These are phyloP conservation scores for Lagenidium sp. DNA, from an alignment of 352 stramenopile species.

Conservation along the genomic window DNA sequence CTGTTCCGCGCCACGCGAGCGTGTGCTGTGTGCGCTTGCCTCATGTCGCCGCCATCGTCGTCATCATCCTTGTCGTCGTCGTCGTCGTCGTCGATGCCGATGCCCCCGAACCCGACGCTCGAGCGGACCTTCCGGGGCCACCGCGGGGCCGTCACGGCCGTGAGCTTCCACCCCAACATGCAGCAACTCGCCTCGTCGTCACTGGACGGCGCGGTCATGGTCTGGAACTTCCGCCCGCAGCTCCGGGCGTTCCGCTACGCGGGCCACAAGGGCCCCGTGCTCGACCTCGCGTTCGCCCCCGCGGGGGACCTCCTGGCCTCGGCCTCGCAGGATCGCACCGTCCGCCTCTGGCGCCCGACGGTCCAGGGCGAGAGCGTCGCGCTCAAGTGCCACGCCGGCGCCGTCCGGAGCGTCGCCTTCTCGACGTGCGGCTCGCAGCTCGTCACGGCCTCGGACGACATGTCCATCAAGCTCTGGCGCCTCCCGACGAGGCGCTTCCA, in stretches of 20 bases:
- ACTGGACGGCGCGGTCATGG: slow-evolving; percentile 77
- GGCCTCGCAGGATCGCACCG: slow-evolving; percentile 85
- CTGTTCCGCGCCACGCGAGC: not conserved
- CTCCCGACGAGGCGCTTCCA: slow-evolving; percentile 79
- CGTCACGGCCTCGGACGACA: slow-evolving; percentile 89
- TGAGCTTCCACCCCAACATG: slow-evolving; percentile 80
- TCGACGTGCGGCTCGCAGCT: slow-evolving; percentile 65
- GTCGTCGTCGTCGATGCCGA: not conserved
- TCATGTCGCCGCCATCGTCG: not conserved
- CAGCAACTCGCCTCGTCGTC: slow-evolving; percentile 82
- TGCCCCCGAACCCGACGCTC: slow-evolving; percentile 47
- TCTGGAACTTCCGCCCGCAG: slow-evolving; percentile 89
- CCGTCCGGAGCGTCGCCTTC: slow-evolving; percentile 80
- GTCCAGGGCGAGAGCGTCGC: slow-evolving; percentile 58
- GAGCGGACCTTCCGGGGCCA: slow-evolving; percentile 86
- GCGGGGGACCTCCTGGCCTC: slow-evolving; percentile 78
- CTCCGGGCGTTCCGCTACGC: slow-evolving; percentile 72
- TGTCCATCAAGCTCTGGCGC: slow-evolving; percentile 88
- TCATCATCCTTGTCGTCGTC: not conserved
- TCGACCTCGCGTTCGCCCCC: slow-evolving; percentile 69
- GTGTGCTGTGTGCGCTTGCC: too few species aligned
- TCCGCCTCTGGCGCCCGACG: slow-evolving; percentile 85
- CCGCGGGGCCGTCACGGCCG: slow-evolving; percentile 56
- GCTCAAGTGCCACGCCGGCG: slow-evolving; percentile 66
- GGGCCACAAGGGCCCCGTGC: slow-evolving; percentile 77